phyloP scores from a whole-genome alignment of 148 eudicot species.

The Silene latifolia region DNA sequence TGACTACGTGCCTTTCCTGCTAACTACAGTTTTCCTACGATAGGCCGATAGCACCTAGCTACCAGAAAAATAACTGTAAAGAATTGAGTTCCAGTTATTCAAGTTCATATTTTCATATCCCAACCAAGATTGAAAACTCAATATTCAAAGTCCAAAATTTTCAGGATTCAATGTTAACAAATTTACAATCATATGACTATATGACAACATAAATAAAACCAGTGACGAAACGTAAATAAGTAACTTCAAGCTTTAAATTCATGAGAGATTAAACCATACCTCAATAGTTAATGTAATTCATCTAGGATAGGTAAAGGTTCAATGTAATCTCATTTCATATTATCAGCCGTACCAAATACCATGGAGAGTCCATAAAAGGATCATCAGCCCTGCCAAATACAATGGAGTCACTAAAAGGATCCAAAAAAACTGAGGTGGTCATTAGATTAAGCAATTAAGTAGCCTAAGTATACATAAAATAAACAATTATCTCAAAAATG shows the following conservation, averaged over 20 bases:
- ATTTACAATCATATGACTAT: background rate
- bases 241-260: background rate
- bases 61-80: background rate
- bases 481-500: background rate
- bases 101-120: background rate
- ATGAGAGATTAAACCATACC: constrained; percentile 13
- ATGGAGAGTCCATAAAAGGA: constrained; percentile 1
- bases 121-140: background rate
- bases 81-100: background rate
- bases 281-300: background rate
- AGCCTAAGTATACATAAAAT: background rate
- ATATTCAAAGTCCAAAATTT: background rate
- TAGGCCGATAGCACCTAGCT: background rate
- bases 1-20: background rate
- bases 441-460: background rate
- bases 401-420: constrained; percentile 2
- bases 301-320: background rate
- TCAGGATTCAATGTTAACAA: background rate
- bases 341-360: constrained; percentile 16
- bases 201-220: background rate
- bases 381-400: constrained; percentile 18
- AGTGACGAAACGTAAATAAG: background rate
- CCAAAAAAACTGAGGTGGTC: background rate
- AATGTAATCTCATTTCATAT: background rate
- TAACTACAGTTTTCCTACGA: background rate